Conservation (phyloP, 352 stramenopile genomes). For the Globisporangium irregulare region DNA sequence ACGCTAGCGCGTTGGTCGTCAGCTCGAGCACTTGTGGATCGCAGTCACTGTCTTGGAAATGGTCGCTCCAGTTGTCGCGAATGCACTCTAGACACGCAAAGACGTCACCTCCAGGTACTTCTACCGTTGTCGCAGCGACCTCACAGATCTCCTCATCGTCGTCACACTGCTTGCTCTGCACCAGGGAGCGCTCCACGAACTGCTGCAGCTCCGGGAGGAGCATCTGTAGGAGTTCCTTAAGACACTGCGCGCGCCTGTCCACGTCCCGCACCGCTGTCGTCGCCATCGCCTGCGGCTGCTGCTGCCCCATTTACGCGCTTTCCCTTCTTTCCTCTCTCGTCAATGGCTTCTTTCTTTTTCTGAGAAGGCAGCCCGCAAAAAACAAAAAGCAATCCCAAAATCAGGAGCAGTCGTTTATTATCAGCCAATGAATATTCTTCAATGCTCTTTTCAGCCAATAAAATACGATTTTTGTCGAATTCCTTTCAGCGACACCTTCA, state of each 20-base stretch:
- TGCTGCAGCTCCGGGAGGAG: background rate
- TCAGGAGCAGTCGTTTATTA: background rate
- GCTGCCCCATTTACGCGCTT: background rate
- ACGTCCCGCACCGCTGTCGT: background rate
- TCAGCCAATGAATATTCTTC: background rate
- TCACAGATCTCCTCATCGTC: background rate
- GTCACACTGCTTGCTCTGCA: background rate
- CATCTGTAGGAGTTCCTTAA: background rate
- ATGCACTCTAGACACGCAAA: background rate
- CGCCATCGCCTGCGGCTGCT: background rate
- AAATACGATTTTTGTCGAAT: background rate
- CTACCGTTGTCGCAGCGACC: background rate
- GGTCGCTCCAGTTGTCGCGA: background rate
- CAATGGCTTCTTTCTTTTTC: background rate
- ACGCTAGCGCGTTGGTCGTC: background rate
- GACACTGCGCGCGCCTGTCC: background rate
- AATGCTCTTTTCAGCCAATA: background rate
- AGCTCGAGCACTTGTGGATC: conserved; percentile 2
- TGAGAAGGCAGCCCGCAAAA: background rate
- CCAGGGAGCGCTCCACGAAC: background rate
- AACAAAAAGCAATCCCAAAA: background rate
- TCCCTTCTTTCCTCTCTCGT: background rate
- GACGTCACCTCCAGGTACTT: background rate
- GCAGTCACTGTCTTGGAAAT: background rate
- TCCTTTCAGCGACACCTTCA: background rate